These are phyloP conservation scores for Moricandia arvensis DNA, from an alignment of 345 rosid genomes.

Conservation along the genomic window DNA sequence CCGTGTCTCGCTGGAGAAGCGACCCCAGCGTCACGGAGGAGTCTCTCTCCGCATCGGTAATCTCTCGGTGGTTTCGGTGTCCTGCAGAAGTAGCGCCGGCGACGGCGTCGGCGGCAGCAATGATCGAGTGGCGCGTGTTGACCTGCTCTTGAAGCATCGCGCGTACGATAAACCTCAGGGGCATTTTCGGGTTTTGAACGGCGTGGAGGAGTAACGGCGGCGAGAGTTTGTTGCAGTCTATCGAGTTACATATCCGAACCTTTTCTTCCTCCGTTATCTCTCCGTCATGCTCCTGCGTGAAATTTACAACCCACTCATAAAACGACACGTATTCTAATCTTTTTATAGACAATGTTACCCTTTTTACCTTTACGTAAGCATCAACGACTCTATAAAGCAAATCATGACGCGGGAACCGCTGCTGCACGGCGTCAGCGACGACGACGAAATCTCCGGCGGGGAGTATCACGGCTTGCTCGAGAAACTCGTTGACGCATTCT, in stretches of 20 bases:
- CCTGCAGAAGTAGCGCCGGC: background rate
- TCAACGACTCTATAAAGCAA: conserved; percentile 63
- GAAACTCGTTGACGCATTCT: conserved; percentile 34
- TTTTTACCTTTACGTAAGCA: conserved; percentile 56
- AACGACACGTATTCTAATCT: too few species aligned
- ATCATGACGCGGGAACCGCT: conserved; percentile 59
- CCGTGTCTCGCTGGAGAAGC: conserved; percentile 71
- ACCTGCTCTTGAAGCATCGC: conserved; percentile 87
- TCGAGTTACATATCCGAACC: conserved; percentile 53
- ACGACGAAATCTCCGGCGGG: conserved; percentile 48
- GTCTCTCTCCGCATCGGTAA: background rate
- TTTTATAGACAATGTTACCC: too few species aligned
- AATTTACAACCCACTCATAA: background rate
- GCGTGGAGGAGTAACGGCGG: conserved; percentile 64
- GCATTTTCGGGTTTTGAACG: conserved; percentile 80
- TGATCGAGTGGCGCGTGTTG: conserved; percentile 61
- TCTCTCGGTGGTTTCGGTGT: background rate
- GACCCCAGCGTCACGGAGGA: conserved; percentile 53
- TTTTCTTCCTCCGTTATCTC: conserved; percentile 64
- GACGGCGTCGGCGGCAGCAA: conserved; percentile 33
- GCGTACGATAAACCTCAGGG: conserved; percentile 71
- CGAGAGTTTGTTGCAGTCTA: conserved; percentile 78
- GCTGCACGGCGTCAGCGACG: conserved; percentile 54
- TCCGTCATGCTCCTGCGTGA: conserved; percentile 48
- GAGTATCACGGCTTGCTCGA: conserved; percentile 53